phyloP scores from a whole-genome alignment of 768 basidiomycete genomes.

The Dendrothele bispora region DNA sequence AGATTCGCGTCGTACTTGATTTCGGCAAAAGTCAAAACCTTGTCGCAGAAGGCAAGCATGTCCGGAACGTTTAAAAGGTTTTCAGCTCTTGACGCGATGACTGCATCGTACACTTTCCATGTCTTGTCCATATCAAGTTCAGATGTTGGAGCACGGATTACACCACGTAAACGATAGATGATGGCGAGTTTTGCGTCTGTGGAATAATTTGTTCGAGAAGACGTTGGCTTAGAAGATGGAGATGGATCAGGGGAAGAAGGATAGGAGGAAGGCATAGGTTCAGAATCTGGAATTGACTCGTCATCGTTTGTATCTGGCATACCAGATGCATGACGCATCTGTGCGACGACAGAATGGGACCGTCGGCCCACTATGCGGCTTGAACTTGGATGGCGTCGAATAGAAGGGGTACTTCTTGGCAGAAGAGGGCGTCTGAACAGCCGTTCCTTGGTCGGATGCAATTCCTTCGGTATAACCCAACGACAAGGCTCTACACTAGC shows the following conservation, averaged over 20 bases:
- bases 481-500: no score
- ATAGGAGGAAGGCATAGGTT: neutral
- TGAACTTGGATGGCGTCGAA: slow-evolving; percentile 1
- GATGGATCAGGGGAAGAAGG: neutral
- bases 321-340: slow-evolving; percentile 27
- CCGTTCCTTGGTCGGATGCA: neutral
- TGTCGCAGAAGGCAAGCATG: slow-evolving; percentile 20
- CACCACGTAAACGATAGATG: neutral
- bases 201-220: no score
- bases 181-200: no score
- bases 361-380: neutral
- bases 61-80: slow-evolving; percentile 8
- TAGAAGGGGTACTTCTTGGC: neutral
- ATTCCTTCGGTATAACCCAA: neutral
- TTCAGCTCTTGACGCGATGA: slow-evolving; percentile 11
- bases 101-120: slow-evolving; percentile 38
- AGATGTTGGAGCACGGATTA: neutral
- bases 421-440: neutral
- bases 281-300: neutral
- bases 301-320: slow-evolving; percentile 10
- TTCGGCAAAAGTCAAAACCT: slow-evolving; percentile 26
- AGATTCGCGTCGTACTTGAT: slow-evolving; percentile 12
- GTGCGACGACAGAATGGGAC: neutral
- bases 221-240: neutral
- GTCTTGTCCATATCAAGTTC: slow-evolving; percentile 36